A percentile compares a stretch with the other conserved stretches of the same genome.
These are phyloP conservation scores for Purshia tridentata DNA, from an alignment of 306 rosid species.

Conservation along the genomic window DNA sequence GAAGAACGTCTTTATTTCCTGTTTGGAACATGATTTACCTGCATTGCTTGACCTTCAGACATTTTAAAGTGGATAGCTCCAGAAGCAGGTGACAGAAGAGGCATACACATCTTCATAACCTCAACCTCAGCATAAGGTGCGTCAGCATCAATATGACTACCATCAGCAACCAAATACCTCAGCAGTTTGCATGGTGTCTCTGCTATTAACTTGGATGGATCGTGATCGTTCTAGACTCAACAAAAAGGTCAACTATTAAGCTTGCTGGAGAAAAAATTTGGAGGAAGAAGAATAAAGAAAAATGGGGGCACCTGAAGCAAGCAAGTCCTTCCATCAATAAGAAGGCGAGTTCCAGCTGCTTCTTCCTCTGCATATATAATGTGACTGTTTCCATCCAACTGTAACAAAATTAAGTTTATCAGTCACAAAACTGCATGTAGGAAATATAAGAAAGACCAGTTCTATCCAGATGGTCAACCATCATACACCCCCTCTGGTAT, in stretches of 20 bases:
- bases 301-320: conserved; percentile 85
- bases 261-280: neutral
- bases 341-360: conserved; percentile 99
- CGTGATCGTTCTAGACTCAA: conserved; percentile 85
- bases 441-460: no score
- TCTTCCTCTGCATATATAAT: conserved; percentile 98
- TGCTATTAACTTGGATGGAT: conserved; percentile 90
- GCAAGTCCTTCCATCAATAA: conserved; percentile 99
- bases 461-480: no score
- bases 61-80: conserved; percentile 81
- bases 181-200: conserved; percentile 97
- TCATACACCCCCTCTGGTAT: no score
- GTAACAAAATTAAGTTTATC: conserved; percentile 36
- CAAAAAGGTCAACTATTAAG: conserved; percentile 31
- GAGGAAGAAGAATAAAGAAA: conserved; percentile 14
- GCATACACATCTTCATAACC: conserved; percentile 99
- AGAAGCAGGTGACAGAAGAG: conserved; percentile 98
- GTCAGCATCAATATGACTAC: conserved; percentile 81
- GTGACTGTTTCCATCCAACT: conserved; percentile 99
- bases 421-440: conserved; percentile 15
- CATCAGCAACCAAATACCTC: conserved; percentile 74
- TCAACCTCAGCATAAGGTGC: conserved; percentile 97
- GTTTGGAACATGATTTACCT: conserved; percentile 50
- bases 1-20: conserved; percentile 12
- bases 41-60: conserved; percentile 99